Conservation (phyloP, 169 alveolate species). For the Eimeria tenella region DNA sequence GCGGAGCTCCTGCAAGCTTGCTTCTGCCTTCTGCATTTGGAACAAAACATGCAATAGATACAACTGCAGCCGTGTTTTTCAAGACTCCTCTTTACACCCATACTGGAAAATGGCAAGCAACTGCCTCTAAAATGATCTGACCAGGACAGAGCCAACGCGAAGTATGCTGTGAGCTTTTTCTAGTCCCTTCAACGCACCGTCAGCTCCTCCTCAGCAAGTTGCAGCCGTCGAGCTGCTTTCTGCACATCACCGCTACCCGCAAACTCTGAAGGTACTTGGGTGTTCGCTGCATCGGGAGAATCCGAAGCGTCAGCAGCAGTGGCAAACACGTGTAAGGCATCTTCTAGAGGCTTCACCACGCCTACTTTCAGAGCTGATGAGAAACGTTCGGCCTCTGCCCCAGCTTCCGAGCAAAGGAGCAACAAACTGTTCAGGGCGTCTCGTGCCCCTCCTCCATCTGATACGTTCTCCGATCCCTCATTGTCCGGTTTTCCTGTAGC, state of each 20-base stretch:
- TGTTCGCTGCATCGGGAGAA: not conserved
- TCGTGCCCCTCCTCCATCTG: conserved; percentile 52
- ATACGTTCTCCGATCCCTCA: not conserved
- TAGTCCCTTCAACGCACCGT: conserved; percentile 31
- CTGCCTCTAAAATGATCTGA: not conserved
- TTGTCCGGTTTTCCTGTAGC: conserved; percentile 7
- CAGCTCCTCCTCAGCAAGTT: conserved; percentile 77
- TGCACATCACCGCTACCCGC: conserved; percentile 63
- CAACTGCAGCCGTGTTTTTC: not conserved
- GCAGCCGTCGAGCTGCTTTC: conserved; percentile 75
- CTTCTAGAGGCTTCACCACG: conserved; percentile 68
- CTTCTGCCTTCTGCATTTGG: conserved; percentile 71
- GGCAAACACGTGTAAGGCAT: conserved; percentile 34
- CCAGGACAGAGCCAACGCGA: not conserved
- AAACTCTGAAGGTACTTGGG: conserved; percentile 3
- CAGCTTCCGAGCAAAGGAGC: conserved; percentile 70
- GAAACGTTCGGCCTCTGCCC: conserved; percentile 75
- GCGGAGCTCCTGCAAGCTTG: conserved; percentile 74
- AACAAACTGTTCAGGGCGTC: conserved; percentile 64
- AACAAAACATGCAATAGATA: not conserved
- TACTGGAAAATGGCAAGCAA: not conserved
- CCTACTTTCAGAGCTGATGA: conserved; percentile 38
- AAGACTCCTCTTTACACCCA: no score
- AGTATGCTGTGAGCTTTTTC: no score
- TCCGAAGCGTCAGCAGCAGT: conserved; percentile 40